Conservation (phyloP, 2,329 filamentous ascomycete genomes). For the Penicillium digitatum region DNA sequence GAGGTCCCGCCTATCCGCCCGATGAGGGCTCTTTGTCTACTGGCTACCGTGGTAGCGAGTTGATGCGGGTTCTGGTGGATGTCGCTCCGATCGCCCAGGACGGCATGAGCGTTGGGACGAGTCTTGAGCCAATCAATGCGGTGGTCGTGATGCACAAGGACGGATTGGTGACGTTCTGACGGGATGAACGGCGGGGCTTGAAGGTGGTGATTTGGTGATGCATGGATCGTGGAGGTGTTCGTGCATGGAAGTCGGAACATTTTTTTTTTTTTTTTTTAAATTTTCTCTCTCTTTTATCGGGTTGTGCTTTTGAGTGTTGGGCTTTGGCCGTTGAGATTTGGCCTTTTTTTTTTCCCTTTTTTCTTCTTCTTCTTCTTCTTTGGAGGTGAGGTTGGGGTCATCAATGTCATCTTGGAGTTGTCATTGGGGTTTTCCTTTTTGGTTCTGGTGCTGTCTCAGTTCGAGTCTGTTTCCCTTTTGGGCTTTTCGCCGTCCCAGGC, state of each 20-base stretch:
- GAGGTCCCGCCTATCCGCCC: not conserved
- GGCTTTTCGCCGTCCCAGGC: not conserved
- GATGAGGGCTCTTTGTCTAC: not conserved
- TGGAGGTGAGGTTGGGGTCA: not conserved
- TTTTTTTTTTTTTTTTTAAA: not conserved
- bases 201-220: not conserved
- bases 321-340: slow-evolving; percentile 1
- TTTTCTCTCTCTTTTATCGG: not conserved
- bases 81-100: not conserved
- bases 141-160: slow-evolving; percentile 1
- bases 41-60: not conserved
- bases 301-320: not conserved
- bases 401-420: too few relatives aligned
- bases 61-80: not conserved
- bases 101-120: slow-evolving; percentile 5
- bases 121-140: slow-evolving; percentile 8
- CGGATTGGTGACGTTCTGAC: slow-evolving; percentile 17
- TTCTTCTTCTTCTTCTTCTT: not conserved
- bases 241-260: not conserved
- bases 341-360: not conserved
- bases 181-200: slow-evolving; percentile 25
- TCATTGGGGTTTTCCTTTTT: not conserved
- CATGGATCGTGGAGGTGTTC: slow-evolving; percentile 8
- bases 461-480: not conserved
- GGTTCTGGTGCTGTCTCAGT: not conserved